Evolutionary conservation across 2,329 filamentous ascomycete species (phyloP).

Genomic region (Colletotrichum melonis): DNA sequence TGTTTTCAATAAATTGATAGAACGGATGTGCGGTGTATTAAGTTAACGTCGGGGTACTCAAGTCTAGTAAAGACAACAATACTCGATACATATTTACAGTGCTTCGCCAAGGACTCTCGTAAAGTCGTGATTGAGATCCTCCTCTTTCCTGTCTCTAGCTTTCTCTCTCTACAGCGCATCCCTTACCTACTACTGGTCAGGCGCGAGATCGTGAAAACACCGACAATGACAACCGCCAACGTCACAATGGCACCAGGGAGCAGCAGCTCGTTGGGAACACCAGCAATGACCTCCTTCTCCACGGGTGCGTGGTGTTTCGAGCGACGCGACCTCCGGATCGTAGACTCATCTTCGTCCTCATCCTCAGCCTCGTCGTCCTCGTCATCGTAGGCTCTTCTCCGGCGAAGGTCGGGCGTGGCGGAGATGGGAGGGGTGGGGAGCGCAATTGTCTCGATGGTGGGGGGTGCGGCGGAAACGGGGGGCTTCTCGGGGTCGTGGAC

Average conservation of each 20-base stretch:
- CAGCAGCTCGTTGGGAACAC: slow-evolving; percentile 93
- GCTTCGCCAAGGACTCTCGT: slow-evolving; percentile 44
- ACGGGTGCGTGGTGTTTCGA: slow-evolving; percentile 53
- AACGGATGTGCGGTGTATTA: slow-evolving; percentile 32
- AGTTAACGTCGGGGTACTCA: slow-evolving; percentile 35
- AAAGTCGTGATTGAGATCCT: slow-evolving; percentile 46
- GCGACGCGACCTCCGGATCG: slow-evolving; percentile 57
- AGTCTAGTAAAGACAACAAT: slow-evolving; percentile 37
- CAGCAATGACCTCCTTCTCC: slow-evolving; percentile 84
- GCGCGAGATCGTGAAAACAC: slow-evolving; percentile 89
- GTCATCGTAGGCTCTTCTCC: slow-evolving; percentile 58
- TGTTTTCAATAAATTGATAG: background rate
- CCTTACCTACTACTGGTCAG: slow-evolving; percentile 66
- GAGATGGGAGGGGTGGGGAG: slow-evolving; percentile 61
- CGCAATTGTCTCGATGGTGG: slow-evolving; percentile 52
- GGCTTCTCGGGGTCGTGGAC: slow-evolving; percentile 93
- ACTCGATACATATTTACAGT: slow-evolving; percentile 46
- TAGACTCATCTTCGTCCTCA: slow-evolving; percentile 64
- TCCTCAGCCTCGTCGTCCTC: slow-evolving; percentile 69
- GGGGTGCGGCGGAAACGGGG: slow-evolving; percentile 74
- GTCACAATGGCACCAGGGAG: slow-evolving; percentile 95
- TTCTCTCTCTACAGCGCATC: slow-evolving; percentile 11
- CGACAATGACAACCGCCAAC: slow-evolving; percentile 92
- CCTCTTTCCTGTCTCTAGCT: slow-evolving; percentile 11
- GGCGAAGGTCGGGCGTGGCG: slow-evolving; percentile 57